Evolutionary conservation across 352 stramenopile species (phyloP).

Genomic region (Pythium oligandrum): DNA sequence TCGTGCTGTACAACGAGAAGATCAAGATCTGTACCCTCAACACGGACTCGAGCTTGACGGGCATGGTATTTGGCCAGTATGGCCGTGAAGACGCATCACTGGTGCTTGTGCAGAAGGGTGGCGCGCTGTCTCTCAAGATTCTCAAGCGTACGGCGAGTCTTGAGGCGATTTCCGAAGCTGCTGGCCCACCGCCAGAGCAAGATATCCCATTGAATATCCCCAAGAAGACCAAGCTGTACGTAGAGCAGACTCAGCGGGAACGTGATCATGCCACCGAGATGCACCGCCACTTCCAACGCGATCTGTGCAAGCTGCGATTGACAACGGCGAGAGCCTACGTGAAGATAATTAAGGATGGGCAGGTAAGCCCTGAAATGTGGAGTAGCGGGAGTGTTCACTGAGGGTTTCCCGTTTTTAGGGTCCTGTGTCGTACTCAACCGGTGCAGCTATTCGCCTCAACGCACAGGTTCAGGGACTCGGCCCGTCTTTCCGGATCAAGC

Average conservation of each 20-base stretch:
- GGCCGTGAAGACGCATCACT: slow-evolving; percentile 85
- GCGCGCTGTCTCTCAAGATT: slow-evolving; percentile 83
- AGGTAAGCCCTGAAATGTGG: slow-evolving; percentile 22
- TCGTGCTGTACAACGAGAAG: slow-evolving; percentile 88
- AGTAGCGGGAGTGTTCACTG: too few relatives aligned
- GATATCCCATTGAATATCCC: slow-evolving; percentile 91
- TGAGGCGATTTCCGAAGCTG: slow-evolving; percentile 62
- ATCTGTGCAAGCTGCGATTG: slow-evolving; percentile 87
- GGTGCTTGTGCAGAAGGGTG: slow-evolving; percentile 74
- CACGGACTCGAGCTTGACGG: slow-evolving; percentile 64
- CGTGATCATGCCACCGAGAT: slow-evolving; percentile 88
- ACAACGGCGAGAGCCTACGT: slow-evolving; percentile 86
- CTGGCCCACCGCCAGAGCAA: slow-evolving; percentile 83
- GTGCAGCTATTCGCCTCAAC: slow-evolving; percentile 71
- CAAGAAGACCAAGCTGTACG: slow-evolving; percentile 93
- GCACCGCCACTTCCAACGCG: slow-evolving; percentile 89
- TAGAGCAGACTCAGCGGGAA: slow-evolving; percentile 91
- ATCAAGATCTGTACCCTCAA: slow-evolving; percentile 72
- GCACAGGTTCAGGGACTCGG: slow-evolving; percentile 80
- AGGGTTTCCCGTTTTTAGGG: slow-evolving; percentile 22
- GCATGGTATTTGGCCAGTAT: slow-evolving; percentile 84
- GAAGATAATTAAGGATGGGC: slow-evolving; percentile 87
- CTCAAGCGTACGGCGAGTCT: slow-evolving; percentile 83
- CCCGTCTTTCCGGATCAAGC: slow-evolving; percentile 76
- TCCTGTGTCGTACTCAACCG: slow-evolving; percentile 65